Conservation (phyloP, 371 early-diverging fungal genomes). For the Mucor racemosus region DNA sequence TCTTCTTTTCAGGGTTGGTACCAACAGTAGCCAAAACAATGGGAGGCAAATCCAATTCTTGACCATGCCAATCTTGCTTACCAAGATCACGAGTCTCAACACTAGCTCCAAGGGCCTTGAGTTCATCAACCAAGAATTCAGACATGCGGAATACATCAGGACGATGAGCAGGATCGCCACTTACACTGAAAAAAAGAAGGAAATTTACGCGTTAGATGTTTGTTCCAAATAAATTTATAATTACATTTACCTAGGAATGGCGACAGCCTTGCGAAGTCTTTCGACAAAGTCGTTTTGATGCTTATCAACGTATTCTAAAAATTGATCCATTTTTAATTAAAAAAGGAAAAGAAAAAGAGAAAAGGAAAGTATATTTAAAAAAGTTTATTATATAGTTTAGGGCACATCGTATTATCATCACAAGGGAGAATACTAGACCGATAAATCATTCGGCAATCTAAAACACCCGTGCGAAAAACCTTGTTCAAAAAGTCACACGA, state of each 20-base stretch:
- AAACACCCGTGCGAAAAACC: not conserved
- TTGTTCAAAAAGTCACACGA: not conserved
- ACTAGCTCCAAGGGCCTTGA: constrained; percentile 78
- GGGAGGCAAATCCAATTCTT: constrained; percentile 84
- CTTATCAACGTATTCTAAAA: constrained; percentile 80
- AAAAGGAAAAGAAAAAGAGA: constrained; percentile 2
- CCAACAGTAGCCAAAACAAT: constrained; percentile 92
- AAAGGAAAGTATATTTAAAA: not conserved
- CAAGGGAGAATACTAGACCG: not conserved
- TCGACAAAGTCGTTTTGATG: constrained; percentile 83
- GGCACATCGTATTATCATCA: not conserved
- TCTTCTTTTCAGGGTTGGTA: constrained; percentile 90
- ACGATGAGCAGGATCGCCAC: constrained; percentile 76
- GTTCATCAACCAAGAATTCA: constrained; percentile 79
- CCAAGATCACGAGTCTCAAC: constrained; percentile 79
- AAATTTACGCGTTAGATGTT: constrained; percentile 1
- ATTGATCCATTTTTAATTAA: constrained; percentile 38
- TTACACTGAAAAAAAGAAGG: constrained; percentile 66
- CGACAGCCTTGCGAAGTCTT: constrained; percentile 88
- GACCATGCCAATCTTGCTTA: constrained; percentile 83
- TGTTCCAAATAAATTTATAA: not conserved
- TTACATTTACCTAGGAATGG: constrained; percentile 78
- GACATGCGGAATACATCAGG: constrained; percentile 92
- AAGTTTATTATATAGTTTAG: not conserved
- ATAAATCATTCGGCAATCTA: not conserved